Conservation (phyloP, 331 rosid species). For the Quercus tomentella region DNA sequence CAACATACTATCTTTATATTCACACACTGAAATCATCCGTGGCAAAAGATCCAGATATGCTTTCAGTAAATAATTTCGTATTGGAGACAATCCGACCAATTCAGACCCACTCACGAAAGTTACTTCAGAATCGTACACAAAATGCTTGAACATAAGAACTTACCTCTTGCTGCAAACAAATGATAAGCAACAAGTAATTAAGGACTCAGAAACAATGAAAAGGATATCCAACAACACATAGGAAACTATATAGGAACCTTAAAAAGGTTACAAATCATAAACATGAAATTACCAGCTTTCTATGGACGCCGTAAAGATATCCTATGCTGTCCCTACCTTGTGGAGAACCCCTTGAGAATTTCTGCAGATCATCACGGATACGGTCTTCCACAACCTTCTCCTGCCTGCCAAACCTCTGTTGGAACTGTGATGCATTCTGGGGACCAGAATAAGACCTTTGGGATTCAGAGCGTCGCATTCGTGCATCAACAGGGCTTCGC, state of each 20-base stretch:
- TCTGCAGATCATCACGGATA: conserved; percentile 70
- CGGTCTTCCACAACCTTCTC: conserved; percentile 76
- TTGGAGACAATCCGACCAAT: conserved; percentile 53
- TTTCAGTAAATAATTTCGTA: conserved; percentile 54
- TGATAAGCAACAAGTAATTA: conserved; percentile 49
- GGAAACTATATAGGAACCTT: conserved; percentile 36
- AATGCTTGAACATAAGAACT: conserved; percentile 87
- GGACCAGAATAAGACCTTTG: conserved; percentile 75
- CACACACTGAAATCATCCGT: conserved; percentile 60
- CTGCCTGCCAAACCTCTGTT: conserved; percentile 77
- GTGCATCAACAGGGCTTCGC: conserved; percentile 65
- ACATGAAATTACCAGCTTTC: conserved; percentile 70
- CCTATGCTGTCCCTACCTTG: conserved; percentile 99
- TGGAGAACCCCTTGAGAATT: conserved; percentile 78
- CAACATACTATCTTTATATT: conserved; percentile 59
- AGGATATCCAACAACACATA: conserved; percentile 1
- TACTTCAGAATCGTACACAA: conserved; percentile 65
- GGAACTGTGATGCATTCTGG: conserved; percentile 60
- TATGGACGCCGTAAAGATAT: conserved; percentile 68
- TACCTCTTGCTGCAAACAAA: conserved; percentile 99
- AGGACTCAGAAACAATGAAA: conserved; percentile 15
- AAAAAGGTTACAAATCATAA: conserved; percentile 41
- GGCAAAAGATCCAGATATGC: conserved; percentile 48
- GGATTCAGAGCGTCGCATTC: conserved; percentile 72
- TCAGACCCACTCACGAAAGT: conserved; percentile 44